These are phyloP conservation scores for Trichoderma breve DNA, from an alignment of 2,329 filamentous ascomycete species.

Conservation along the genomic window DNA sequence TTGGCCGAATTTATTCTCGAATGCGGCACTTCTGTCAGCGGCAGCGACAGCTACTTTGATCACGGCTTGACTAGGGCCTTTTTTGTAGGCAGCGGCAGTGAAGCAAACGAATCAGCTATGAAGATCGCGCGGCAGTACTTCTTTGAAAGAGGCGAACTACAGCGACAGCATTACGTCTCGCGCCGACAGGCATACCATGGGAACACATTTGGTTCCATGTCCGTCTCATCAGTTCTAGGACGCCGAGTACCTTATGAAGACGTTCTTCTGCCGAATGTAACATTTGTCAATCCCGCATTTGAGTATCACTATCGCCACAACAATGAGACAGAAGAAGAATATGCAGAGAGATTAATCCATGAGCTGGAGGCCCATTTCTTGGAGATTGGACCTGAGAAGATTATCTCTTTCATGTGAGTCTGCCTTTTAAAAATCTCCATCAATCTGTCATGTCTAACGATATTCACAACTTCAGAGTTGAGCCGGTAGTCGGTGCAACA, in stretches of 20 bases:
- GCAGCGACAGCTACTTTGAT: too few relatives aligned
- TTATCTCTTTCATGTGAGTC: not conserved
- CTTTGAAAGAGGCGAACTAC: conserved; percentile 33
- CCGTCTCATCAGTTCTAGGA: not conserved
- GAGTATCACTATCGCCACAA: not conserved
- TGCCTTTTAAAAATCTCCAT: not conserved
- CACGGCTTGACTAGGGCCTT: conserved; percentile 1
- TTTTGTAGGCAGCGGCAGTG: conserved; percentile 19
- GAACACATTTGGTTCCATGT: not conserved
- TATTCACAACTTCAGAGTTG: not conserved
- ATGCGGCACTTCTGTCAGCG: not conserved
- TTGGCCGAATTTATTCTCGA: conserved; percentile 30
- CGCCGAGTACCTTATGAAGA: not conserved
- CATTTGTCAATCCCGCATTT: not conserved
- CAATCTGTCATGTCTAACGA: not conserved
- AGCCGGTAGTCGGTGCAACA: not conserved
- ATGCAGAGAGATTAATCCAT: not conserved
- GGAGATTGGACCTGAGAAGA: not conserved
- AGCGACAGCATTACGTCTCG: conserved; percentile 39
- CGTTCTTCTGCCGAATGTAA: not conserved
- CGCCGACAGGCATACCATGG: conserved; percentile 32
- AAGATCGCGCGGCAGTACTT: conserved; percentile 48
- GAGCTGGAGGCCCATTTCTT: not conserved
- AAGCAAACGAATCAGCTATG: conserved; percentile 44
- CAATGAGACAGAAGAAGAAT: not conserved